Conservation (phyloP, 345 rosid species). For the Eucalyptus leucophloia region DNA sequence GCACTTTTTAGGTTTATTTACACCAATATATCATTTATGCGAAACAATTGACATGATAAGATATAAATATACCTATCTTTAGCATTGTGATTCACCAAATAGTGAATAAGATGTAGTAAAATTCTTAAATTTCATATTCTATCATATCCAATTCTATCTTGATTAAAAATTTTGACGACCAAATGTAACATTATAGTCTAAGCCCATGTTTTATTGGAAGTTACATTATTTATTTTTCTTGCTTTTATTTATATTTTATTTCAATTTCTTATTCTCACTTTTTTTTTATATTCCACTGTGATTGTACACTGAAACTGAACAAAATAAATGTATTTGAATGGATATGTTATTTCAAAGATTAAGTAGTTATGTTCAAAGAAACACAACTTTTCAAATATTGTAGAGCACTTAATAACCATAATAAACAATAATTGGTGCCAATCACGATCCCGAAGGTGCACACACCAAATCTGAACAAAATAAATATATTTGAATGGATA, state of each 20-base stretch:
- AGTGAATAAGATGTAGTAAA: too few relatives aligned
- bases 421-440: background rate
- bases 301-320: background rate
- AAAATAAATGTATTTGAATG: background rate
- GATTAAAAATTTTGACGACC: accelerated
- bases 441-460: too few relatives aligned
- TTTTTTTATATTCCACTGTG: too few relatives aligned
- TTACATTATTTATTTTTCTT: background rate
- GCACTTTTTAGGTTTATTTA: too few relatives aligned
- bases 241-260: background rate
- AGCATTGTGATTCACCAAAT: too few relatives aligned
- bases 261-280: background rate
- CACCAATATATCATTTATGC: too few relatives aligned
- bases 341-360: background rate
- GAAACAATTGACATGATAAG: too few relatives aligned
- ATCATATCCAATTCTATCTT: accelerated
- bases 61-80: too few relatives aligned
- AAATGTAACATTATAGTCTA: too few relatives aligned
- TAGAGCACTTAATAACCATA: background rate
- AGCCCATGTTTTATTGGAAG: background rate
- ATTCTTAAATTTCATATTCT: too few relatives aligned
- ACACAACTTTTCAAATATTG: background rate
- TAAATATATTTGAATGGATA: too few relatives aligned
- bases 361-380: background rate
- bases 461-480: too few relatives aligned